These are phyloP conservation scores for Melanopsichium pennsylvanicum DNA, from an alignment of 1,284 basidiomycete genomes.

Conservation along the genomic window DNA sequence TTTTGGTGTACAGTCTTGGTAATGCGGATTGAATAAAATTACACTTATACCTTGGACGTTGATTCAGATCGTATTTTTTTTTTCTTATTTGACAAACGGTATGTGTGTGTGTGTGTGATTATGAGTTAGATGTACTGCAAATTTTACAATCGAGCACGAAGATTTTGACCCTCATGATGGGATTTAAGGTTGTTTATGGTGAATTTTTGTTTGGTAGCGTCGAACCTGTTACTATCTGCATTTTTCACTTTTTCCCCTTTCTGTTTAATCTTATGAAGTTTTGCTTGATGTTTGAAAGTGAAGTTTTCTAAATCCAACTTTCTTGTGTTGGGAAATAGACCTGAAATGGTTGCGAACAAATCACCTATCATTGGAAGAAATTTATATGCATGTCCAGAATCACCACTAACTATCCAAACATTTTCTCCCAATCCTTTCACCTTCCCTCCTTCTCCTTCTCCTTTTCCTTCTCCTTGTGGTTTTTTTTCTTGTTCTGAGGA, in stretches of 20 bases:
- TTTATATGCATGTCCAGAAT: constrained; percentile 68
- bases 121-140: no score
- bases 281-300: constrained; percentile 37
- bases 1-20: background rate
- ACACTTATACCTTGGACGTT: no score
- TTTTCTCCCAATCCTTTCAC: no score
- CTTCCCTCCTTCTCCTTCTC: background rate
- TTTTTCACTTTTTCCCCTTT: constrained; percentile 1
- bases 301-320: constrained; percentile 20
- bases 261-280: constrained; percentile 1
- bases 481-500: background rate
- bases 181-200: no score
- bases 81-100: no score
- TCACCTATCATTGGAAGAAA: constrained; percentile 84
- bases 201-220: background rate
- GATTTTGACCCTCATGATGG: no score
- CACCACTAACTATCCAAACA: constrained; percentile 68
- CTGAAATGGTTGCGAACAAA: constrained; percentile 72
- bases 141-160: constrained; percentile 11
- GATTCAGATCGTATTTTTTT: no score
- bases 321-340: constrained; percentile 9
- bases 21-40: no score
- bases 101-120: no score
- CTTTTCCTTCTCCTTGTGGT: no score
- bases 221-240: constrained; percentile 32